A percentile compares a stretch with the other conserved stretches of the same genome.
These are phyloP conservation scores for Fusarium sp. DNA, from an alignment of 2,329 filamentous ascomycete genomes.

Conservation along the genomic window DNA sequence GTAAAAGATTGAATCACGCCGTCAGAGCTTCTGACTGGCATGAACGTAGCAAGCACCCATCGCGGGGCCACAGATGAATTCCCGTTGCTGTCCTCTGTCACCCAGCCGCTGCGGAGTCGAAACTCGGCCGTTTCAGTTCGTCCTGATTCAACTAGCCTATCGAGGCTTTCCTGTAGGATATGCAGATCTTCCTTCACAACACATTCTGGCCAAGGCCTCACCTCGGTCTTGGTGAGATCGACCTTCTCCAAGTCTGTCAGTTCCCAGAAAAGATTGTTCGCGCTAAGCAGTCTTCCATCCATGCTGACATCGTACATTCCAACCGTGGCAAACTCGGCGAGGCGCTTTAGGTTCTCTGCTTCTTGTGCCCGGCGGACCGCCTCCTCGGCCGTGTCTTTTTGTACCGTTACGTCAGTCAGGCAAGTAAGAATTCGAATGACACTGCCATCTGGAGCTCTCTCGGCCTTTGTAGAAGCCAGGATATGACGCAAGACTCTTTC, in stretches of 20 bases:
- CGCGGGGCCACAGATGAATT: slow-evolving; percentile 56
- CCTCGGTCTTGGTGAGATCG: slow-evolving; percentile 48
- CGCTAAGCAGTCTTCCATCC: slow-evolving; percentile 59
- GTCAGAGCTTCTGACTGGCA: slow-evolving; percentile 59
- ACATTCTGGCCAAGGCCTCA: slow-evolving; percentile 58
- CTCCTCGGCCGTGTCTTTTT: slow-evolving; percentile 60
- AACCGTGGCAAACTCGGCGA: slow-evolving; percentile 64
- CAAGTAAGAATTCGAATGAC: slow-evolving; percentile 59
- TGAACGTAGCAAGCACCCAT: slow-evolving; percentile 61
- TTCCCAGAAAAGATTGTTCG: slow-evolving; percentile 64
- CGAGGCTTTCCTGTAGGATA: slow-evolving; percentile 52
- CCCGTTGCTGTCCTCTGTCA: slow-evolving; percentile 56
- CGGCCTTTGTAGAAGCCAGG: slow-evolving; percentile 59
- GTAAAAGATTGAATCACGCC: slow-evolving; percentile 58
- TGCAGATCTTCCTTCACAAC: slow-evolving; percentile 57
- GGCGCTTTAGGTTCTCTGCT: slow-evolving; percentile 62
- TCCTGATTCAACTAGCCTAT: slow-evolving; percentile 52
- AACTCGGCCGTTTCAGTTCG: slow-evolving; percentile 59
- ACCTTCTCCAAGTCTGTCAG: slow-evolving; percentile 60
- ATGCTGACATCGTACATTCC: slow-evolving; percentile 65
- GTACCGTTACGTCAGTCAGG: slow-evolving; percentile 61
- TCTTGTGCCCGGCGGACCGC: slow-evolving; percentile 61
- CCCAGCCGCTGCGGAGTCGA: slow-evolving; percentile 59
- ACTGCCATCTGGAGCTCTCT: slow-evolving; percentile 54
- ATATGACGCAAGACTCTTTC: slow-evolving; percentile 54